Evolutionary conservation across 2,329 filamentous ascomycete genomes (phyloP), one percentile per base, ranked within the genome.

Genomic region (Beauveria rudraprayagi): DNA sequence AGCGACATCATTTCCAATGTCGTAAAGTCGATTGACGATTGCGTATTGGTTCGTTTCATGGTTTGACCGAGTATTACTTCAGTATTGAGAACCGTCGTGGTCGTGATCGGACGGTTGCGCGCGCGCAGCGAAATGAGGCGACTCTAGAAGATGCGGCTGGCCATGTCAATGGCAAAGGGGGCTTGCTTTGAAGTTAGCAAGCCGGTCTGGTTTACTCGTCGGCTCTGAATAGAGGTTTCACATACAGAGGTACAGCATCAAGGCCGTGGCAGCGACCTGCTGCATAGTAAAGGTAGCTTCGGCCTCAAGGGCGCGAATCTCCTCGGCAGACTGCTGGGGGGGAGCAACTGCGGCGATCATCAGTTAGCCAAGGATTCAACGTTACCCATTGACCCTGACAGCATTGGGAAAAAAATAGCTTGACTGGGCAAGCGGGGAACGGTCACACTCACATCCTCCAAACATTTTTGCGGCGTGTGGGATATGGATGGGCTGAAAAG

Each of bases 241-340:
- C 88, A 61, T 84, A 94, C 90, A 91, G 63, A 94, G 77, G 72
- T 93, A 93, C 54, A 94, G 81, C 55, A 89, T 74, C 44, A 87
- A 78, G 65, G 86, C 86, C 17, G 85, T 84, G 44, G 83, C 81
- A 60, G 87, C 71, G 64, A 88, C 88, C 68, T 80, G 81, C 77
- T 89, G 85, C 66, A 93, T 78, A 56, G 86, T 88, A 67, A 81
- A 79, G 69, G 77, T 78, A 56, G 90, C 89, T 72, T 88, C 83
- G 63, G 79, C 78, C 79, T 92, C 89, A 72, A 86, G 81, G 69
- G 80, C 78, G 70, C 81, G 81, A 72, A 92, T 82, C 81, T 92
- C 88, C 73, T 87, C 85, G 62, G 83, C 78, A 62, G 85, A 85
- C 69, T 85, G 82, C 73, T 85, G 86, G 72, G 88, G 87, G 76